phyloP scores from a whole-genome alignment of 2,329 filamentous ascomycete genomes.

The Coniochaeta prunicola region DNA sequence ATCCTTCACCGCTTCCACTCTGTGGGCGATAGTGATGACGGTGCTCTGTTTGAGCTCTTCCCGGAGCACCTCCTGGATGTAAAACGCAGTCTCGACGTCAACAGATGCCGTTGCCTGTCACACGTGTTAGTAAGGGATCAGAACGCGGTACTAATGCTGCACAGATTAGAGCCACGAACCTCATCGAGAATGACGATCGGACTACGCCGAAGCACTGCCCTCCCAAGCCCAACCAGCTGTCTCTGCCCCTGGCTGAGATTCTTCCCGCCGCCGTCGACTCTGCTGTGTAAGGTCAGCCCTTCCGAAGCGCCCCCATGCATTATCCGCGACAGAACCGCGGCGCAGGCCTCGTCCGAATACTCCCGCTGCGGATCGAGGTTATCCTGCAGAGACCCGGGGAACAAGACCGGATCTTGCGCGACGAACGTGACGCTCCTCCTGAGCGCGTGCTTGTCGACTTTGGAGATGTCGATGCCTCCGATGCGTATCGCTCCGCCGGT shows the following conservation, averaged over 20 bases:
- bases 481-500: slow-evolving; percentile 43
- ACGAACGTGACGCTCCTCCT: slow-evolving; percentile 55
- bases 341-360: slow-evolving; percentile 43
- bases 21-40: slow-evolving; percentile 60
- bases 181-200: slow-evolving; percentile 58
- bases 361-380: slow-evolving; percentile 64
- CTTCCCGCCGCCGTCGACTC: slow-evolving; percentile 51
- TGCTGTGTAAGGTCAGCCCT: slow-evolving; percentile 36
- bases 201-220: slow-evolving; percentile 52
- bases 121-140: slow-evolving; percentile 1
- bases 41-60: slow-evolving; percentile 49
- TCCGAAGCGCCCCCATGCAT: slow-evolving; percentile 31
- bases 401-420: slow-evolving; percentile 56
- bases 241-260: slow-evolving; percentile 57
- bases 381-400: slow-evolving; percentile 50
- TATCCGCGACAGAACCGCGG: slow-evolving; percentile 48
- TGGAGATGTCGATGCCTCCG: slow-evolving; percentile 43
- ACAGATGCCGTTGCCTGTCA: slow-evolving; percentile 52
- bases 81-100: slow-evolving; percentile 49
- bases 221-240: slow-evolving; percentile 53
- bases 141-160: neutral
- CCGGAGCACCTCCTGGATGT: slow-evolving; percentile 50
- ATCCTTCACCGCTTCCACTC: slow-evolving; percentile 54
- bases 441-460: slow-evolving; percentile 46
- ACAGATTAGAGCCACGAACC: slow-evolving; percentile 4